Evolutionary conservation across 768 basidiomycete genomes (phyloP).

Genomic region (Suillus subluteus): DNA sequence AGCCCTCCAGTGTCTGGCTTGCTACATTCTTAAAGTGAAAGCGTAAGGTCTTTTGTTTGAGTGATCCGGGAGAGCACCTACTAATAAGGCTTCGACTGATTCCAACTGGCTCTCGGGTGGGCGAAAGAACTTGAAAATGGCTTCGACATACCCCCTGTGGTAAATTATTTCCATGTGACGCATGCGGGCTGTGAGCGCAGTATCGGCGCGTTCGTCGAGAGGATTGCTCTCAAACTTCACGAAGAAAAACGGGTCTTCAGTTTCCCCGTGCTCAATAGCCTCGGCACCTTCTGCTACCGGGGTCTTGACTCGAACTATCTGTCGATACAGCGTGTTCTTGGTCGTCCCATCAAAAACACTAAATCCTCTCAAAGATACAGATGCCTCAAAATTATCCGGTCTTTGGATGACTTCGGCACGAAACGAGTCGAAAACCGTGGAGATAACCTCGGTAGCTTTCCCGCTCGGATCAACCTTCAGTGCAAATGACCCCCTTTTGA

Average conservation of each 20-base stretch:
- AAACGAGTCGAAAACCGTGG: constrained; percentile 86
- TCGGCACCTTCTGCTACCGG: constrained; percentile 34
- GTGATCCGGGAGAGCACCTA: constrained; percentile 38
- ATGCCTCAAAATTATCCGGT: constrained; percentile 84
- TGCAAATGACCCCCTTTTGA: constrained; percentile 87
- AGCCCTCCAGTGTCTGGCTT: constrained; percentile 88
- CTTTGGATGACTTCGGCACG: constrained; percentile 83
- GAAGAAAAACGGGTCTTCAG: constrained; percentile 76
- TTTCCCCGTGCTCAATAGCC: constrained; percentile 30
- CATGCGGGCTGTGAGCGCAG: constrained; percentile 85
- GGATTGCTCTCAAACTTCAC: constrained; percentile 93
- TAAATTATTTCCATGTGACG: constrained; percentile 97
- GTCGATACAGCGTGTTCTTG: constrained; percentile 73
- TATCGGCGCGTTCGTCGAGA: constrained; percentile 89
- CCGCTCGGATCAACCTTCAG: constrained; percentile 77
- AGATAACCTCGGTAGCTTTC: constrained; percentile 70
- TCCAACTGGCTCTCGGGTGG: constrained; percentile 95
- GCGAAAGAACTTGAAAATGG: constrained; percentile 87
- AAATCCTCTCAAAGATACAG: constrained; percentile 83
- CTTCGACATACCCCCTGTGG: constrained; percentile 91
- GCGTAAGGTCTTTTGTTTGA: neutral
- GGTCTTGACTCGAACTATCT: constrained; percentile 87
- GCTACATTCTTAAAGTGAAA: constrained; percentile 70
- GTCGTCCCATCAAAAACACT: constrained; percentile 93
- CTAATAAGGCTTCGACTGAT: constrained; percentile 91